phyloP scores from a whole-genome alignment of 2,329 filamentous ascomycete species.

The Aspergillus udagawae region DNA sequence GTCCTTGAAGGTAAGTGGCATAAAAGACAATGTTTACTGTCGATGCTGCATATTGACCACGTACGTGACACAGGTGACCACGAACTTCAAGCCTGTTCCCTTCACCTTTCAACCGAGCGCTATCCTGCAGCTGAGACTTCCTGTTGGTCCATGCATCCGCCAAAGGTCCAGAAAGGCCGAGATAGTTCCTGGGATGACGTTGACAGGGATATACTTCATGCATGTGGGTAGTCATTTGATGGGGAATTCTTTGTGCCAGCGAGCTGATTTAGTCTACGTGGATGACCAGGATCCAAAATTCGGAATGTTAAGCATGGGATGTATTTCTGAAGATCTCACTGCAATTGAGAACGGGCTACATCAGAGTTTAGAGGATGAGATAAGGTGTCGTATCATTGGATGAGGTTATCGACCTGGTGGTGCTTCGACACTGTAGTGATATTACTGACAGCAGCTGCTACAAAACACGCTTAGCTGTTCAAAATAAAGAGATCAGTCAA shows the following conservation, averaged over 20 bases:
- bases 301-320: background rate
- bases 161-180: conserved; percentile 7
- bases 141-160: conserved; percentile 5
- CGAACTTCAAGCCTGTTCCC: conserved; percentile 10
- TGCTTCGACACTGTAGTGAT: background rate
- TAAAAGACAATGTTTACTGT: background rate
- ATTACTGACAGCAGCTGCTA: background rate
- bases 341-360: background rate
- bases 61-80: conserved; percentile 8
- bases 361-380: background rate
- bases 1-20: too few relatives aligned
- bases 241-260: background rate
- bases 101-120: conserved; percentile 16
- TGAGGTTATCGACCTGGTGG: background rate
- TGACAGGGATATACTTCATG: conserved; percentile 20
- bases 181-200: conserved; percentile 10
- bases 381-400: background rate
- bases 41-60: background rate
- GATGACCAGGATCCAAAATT: background rate
- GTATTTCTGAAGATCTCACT: background rate
- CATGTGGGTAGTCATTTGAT: conserved; percentile 9
- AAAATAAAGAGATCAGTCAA: background rate
- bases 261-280: background rate
- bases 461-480: background rate
- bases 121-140: conserved; percentile 13